Evolutionary conservation across 768 basidiomycete genomes (phyloP), one percentile per base, ranked within the genome.

Genomic region (Scleroderma bovista): DNA sequence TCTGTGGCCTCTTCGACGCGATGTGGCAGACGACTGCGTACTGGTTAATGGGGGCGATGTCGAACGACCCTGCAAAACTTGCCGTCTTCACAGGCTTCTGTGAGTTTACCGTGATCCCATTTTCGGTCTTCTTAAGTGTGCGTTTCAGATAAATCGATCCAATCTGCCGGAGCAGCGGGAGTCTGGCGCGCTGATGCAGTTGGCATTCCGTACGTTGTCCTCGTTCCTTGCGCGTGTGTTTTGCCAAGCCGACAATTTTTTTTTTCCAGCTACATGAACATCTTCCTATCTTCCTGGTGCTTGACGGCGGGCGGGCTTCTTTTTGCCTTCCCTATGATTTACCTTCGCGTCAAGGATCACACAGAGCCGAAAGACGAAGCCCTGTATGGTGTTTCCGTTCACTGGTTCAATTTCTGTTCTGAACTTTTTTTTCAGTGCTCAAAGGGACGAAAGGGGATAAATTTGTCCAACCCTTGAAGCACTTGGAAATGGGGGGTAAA

Each of bases 11-110:
- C 11, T 73, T 89, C 51, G 90, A 92, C 54, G 74, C 88, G 2
- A 84, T 88, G 79, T 92, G 88, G 86, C 90, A 92, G 63, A 89
- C 86, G 1, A 80, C 81, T 0, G 80, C 83, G 6, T 88, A 89
- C 63, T 88, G 86, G 86, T 71, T 87, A 57, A 84, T 88, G 78
- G 88, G 88, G 36, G 84, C 86, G 12, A 87, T 93, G 83, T 87
- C 86, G 19, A 90, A 91, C 56, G 82, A 90, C 63, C 80, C 86
- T 8, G 78, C 75, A 2, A 88, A 88, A 62, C 78, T 92, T 19
- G 88, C 88, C 0, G 77, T 88, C 61, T 84, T 92, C 58, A 72
- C 83, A 15, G 90, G 89, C 37, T 87, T 92, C 59, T 91, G 88
- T 90, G 61, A 57, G 85, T 75, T 9, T 9, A n/a, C n/a, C n/a